phyloP scores from a whole-genome alignment of 2,329 filamentous ascomycete genomes.

The Mollisia scopiformis region DNA sequence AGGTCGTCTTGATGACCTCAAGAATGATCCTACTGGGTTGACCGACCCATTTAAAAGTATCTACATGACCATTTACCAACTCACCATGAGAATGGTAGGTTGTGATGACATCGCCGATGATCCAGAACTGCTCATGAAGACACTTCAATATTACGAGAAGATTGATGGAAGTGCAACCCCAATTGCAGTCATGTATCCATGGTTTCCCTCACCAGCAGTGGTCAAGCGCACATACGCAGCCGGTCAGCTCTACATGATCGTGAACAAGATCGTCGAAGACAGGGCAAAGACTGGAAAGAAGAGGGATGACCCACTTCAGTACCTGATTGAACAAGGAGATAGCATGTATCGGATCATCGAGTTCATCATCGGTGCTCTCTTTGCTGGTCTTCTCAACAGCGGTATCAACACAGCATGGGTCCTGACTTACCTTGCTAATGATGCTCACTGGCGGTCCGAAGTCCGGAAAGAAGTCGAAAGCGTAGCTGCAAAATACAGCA shows the following conservation, averaged over 20 bases:
- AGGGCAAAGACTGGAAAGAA: conserved; percentile 45
- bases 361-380: conserved; percentile 57
- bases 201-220: conserved; percentile 45
- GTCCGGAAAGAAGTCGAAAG: conserved; percentile 50
- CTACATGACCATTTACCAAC: conserved; percentile 54
- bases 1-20: conserved; percentile 41
- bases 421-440: conserved; percentile 50
- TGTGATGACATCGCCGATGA: conserved; percentile 55
- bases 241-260: conserved; percentile 49
- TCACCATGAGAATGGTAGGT: conserved; percentile 60
- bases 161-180: conserved; percentile 49
- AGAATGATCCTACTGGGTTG: conserved; percentile 35
- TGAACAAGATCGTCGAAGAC: conserved; percentile 50
- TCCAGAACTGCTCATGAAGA: conserved; percentile 43
- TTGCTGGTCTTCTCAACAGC: conserved; percentile 60
- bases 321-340: conserved; percentile 54
- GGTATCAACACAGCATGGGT: conserved; percentile 58
- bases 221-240: conserved; percentile 49
- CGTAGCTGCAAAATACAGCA: conserved; percentile 47
- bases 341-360: conserved; percentile 45
- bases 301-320: conserved; percentile 55
- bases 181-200: conserved; percentile 54
- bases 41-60: conserved; percentile 58
- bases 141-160: conserved; percentile 48
- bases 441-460: conserved; percentile 49